phyloP scores from a whole-genome alignment of 2,329 filamentous ascomycete species.

The Aspergillus quadricinctus region DNA sequence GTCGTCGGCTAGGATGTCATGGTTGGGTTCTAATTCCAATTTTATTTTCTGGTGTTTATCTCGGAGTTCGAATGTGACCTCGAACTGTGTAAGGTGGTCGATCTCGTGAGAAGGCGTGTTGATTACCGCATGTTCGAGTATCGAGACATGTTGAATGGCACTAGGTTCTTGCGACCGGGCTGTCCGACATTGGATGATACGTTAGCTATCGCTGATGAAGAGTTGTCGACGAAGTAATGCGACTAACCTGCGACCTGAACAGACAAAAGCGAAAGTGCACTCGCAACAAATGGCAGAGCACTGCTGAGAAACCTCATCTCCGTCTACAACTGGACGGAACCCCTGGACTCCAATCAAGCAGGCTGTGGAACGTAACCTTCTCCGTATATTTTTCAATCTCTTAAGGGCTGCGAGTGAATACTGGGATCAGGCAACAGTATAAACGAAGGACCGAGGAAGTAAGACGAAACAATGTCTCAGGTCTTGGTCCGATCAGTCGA shows the following conservation, averaged over 20 bases:
- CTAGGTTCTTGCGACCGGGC: slow-evolving; percentile 71
- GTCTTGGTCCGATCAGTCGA: not conserved
- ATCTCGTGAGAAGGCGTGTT: slow-evolving; percentile 74
- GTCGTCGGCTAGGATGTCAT: slow-evolving; percentile 77
- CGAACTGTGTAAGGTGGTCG: slow-evolving; percentile 76
- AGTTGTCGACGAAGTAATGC: not conserved
- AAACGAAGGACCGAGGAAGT: slow-evolving; percentile 3
- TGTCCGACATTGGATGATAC: slow-evolving; percentile 23
- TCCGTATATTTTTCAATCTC: not conserved
- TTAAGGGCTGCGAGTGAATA: slow-evolving; percentile 4
- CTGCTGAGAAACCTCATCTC: slow-evolving; percentile 24
- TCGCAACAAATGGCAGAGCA: slow-evolving; percentile 23
- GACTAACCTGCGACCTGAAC: slow-evolving; percentile 12
- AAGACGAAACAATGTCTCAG: slow-evolving; percentile 1
- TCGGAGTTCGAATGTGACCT: slow-evolving; percentile 74
- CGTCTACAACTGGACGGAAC: slow-evolving; percentile 7
- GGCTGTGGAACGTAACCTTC: not conserved
- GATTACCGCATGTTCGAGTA: slow-evolving; percentile 70
- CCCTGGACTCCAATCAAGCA: not conserved
- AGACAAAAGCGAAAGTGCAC: slow-evolving; percentile 21
- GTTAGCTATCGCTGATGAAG: not conserved
- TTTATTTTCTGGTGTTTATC: slow-evolving; percentile 65
- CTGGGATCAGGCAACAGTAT: slow-evolving; percentile 18
- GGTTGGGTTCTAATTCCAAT: slow-evolving; percentile 79
- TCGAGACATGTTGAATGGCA: slow-evolving; percentile 68